Percentiles rank a stretch among this genome's conserved stretches.
These are phyloP conservation scores for Afroboletus lepidellus DNA, from an alignment of 1,284 basidiomycete genomes.

Conservation along the genomic window DNA sequence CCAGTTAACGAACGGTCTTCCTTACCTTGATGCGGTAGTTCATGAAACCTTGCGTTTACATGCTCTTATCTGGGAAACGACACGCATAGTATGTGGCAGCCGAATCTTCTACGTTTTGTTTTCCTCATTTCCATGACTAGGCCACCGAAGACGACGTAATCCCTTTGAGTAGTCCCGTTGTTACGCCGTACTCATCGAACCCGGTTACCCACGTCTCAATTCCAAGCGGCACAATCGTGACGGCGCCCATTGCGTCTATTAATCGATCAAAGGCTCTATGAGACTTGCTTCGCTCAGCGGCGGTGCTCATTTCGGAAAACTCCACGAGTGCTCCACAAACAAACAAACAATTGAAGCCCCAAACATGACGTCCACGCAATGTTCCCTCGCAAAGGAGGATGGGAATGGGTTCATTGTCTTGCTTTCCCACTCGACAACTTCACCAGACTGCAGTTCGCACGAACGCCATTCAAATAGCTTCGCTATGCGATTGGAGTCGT, in stretches of 20 bases:
- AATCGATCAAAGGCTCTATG: conserved; percentile 51
- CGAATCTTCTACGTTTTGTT: too few species aligned
- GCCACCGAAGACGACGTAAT: conserved; percentile 51
- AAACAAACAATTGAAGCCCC: too few species aligned
- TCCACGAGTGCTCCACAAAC: too few species aligned
- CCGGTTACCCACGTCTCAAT: conserved; percentile 40
- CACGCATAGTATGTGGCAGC: conserved; percentile 16
- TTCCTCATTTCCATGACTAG: conserved; percentile 21
- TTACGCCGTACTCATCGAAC: conserved; percentile 31
- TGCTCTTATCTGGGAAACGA: conserved; percentile 5
- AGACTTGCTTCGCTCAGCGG: too few species aligned
- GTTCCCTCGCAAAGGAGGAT: too few species aligned
- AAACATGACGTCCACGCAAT: too few species aligned
- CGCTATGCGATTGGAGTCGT: too few species aligned
- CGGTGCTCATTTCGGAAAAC: too few species aligned
- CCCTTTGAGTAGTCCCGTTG: conserved; percentile 44
- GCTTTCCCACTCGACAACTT: too few species aligned
- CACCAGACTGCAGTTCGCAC: too few species aligned
- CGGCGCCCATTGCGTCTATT: conserved; percentile 42
- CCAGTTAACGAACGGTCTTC: conserved; percentile 32
- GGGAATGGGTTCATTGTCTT: too few species aligned
- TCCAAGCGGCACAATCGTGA: conserved; percentile 43
- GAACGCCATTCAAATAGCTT: too few species aligned
- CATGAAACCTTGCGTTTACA: conserved; percentile 26
- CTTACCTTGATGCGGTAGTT: conserved; percentile 38